phyloP scores from a whole-genome alignment of 2,329 filamentous ascomycete genomes.

The Beauveria asiatica region DNA sequence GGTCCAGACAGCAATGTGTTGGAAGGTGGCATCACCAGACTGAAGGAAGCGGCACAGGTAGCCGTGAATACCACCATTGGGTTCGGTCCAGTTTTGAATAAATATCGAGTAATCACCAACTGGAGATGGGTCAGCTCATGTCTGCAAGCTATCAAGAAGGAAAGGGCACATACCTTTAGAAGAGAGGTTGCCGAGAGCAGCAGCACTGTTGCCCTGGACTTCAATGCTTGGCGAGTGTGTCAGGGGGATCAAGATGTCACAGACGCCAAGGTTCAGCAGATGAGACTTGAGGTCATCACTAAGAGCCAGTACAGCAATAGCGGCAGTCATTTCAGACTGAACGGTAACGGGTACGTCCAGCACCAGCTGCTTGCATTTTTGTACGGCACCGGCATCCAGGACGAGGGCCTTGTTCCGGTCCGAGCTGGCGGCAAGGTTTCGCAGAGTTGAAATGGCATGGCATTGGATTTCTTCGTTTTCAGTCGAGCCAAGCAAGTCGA shows the following conservation, averaged over 20 bases:
- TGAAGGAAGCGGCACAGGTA: slow-evolving; percentile 89
- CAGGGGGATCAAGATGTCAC: slow-evolving; percentile 90
- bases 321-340: slow-evolving; percentile 99
- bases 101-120: slow-evolving; percentile 97
- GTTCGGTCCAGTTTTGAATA: slow-evolving; percentile 85
- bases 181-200: slow-evolving; percentile 88
- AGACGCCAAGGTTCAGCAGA: slow-evolving; percentile 83
- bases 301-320: slow-evolving; percentile 88
- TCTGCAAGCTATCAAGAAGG: too few relatives aligned
- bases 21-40: slow-evolving; percentile 93
- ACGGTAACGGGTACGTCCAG: slow-evolving; percentile 88
- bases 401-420: slow-evolving; percentile 98
- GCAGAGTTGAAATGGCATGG: slow-evolving; percentile 92
- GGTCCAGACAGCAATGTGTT: slow-evolving; percentile 99
- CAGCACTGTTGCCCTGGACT: slow-evolving; percentile 96
- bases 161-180: slow-evolving; percentile 67
- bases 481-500: slow-evolving; percentile 87
- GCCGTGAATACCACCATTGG: slow-evolving; percentile 88
- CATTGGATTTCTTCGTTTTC: slow-evolving; percentile 99
- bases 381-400: slow-evolving; percentile 88
- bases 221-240: slow-evolving; percentile 95
- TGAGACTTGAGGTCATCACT: slow-evolving; percentile 94
- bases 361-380: slow-evolving; percentile 97
- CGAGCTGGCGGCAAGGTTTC: slow-evolving; percentile 92
- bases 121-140: slow-evolving; percentile 27